Evolutionary conservation across 1,284 basidiomycete genomes (phyloP), one percentile per base, ranked within the genome.

Genomic region (Ceraceosorus bombacis): DNA sequence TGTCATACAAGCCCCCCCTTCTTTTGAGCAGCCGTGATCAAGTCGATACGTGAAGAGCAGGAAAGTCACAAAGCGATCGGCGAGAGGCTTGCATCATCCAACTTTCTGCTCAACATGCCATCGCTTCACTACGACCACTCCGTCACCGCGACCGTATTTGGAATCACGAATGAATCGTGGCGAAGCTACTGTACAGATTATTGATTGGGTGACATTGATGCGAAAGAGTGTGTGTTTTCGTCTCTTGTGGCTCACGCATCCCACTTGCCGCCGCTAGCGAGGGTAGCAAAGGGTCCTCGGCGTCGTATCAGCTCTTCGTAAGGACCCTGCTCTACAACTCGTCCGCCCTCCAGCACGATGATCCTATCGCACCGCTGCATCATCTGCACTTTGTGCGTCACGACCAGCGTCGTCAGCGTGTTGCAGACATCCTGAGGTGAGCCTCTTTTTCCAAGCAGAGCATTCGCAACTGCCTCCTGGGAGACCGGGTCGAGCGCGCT

Each of bases 311-410:
- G 85, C 80, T 15, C 36, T 0, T 88, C 85, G 72, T 84, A 95
- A 51, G 82, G 82, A 13, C 92, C 92, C 66, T 89, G 80, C 79
- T 96, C 90, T 8, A 81, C 86, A 15, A 95, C 82, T 55, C 76
- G 77, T 5, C 93, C 92, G 13, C 86, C 85, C 12, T 86, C 82
- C 8, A 97, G 78, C 49, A 95, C 88, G 17, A 96, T 70, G 56
- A 98, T 85, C 46, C 90, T 83, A 78, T 95, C 90, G 80, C 93
- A 96, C 82, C 86, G 85, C 74, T 82, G 83, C 93, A 98, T 98
- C 53, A 91, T 85, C 60, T 86, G 84, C 51, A 90, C 78, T 78
- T 94, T 94, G 81, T 98, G 94, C 17, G 93, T 96, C 68, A 97
- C 85, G 81, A 96, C 87, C 63, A 97, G 78, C 56, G 89, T 91